A percentile compares a stretch with the other conserved stretches of the same genome.
Conservation (phyloP, 495 filamentous ascomycete species). For the Tuber magnatum region DNA sequence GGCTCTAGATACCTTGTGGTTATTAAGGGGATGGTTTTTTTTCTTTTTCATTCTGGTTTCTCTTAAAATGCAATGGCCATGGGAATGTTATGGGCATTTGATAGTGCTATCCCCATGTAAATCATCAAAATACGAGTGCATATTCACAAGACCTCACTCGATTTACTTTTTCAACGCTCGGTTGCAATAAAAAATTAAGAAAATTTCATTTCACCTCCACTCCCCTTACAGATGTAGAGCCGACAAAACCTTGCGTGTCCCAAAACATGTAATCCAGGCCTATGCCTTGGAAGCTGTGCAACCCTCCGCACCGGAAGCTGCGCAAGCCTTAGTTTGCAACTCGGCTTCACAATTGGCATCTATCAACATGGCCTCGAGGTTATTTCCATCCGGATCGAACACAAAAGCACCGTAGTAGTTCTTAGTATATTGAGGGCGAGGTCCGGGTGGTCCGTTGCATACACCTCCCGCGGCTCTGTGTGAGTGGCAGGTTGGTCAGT, state of each 20-base stretch:
- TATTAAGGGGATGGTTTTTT: background rate
- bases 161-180: background rate
- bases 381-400: slow-evolving; percentile 10
- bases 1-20: background rate
- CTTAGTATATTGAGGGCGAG: slow-evolving; percentile 5
- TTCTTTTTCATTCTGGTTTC: background rate
- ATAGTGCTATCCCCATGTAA: background rate
- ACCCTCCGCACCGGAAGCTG: background rate
- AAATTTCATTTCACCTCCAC: background rate
- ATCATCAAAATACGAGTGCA: background rate
- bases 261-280: background rate
- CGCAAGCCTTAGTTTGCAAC: background rate
- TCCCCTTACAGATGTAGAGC: background rate
- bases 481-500: background rate
- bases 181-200: too few species aligned
- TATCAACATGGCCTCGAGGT: slow-evolving; percentile 8
- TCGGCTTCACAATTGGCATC: background rate
- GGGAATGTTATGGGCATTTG: background rate
- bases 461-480: slow-evolving; percentile 7
- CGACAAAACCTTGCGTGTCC: background rate
- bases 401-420: slow-evolving; percentile 17
- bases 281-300: background rate
- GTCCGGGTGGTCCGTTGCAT: slow-evolving; percentile 17
- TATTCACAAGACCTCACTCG: background rate
- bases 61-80: too few species aligned